Evolutionary conservation across 148 eudicot species (phyloP).

Genomic region (Camellia granthamiana): DNA sequence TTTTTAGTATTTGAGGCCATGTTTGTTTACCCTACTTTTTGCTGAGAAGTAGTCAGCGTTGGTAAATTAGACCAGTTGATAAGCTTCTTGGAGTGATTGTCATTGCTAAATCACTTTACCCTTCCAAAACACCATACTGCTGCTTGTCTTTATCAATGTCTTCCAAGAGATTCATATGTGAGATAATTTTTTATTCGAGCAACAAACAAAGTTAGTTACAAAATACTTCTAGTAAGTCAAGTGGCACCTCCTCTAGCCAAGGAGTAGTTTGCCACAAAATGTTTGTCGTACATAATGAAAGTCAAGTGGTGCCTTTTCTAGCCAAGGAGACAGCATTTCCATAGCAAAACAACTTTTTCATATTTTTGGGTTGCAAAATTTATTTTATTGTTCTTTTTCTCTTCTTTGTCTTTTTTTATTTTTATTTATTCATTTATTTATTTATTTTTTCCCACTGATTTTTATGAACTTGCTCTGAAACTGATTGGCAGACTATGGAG

Average conservation of each 20-base stretch:
- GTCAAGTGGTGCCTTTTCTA: not conserved
- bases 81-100: not conserved
- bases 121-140: not conserved
- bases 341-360: not conserved
- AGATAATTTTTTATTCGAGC: not conserved
- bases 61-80: not conserved
- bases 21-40: not conserved
- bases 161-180: not conserved
- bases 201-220: not conserved
- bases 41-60: not conserved
- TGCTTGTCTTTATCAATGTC: not conserved
- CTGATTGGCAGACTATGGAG: conserved; percentile 72
- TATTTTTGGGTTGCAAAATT: not conserved
- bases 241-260: too few species aligned
- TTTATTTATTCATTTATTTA: too few species aligned
- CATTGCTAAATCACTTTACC: not conserved
- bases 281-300: not conserved
- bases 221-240: too few species aligned
- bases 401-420: not conserved
- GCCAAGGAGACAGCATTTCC: not conserved
- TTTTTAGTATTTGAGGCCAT: too few species aligned
- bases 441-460: not conserved
- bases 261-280: not conserved
- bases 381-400: not conserved
- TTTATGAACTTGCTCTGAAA: not conserved